Evolutionary conservation across 305 asterid genomes (phyloP).

Genomic region (Solanum chacoense): DNA sequence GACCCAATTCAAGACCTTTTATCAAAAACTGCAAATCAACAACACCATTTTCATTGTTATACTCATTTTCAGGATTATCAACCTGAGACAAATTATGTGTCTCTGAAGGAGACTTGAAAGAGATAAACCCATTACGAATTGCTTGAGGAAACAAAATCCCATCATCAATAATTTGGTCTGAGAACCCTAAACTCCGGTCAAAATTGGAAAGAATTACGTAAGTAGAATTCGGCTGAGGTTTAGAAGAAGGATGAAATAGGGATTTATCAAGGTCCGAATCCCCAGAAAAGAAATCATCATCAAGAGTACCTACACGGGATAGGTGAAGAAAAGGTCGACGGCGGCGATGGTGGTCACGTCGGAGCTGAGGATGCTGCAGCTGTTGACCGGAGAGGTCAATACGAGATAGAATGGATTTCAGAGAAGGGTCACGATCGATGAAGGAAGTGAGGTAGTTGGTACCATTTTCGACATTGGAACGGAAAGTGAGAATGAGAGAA

Average conservation of each 20-base stretch:
- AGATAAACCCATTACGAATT: conserved; percentile 34
- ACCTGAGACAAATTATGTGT: not conserved
- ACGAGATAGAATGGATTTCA: conserved; percentile 68
- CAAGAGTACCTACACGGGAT: conserved; percentile 48
- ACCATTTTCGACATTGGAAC: conserved; percentile 63
- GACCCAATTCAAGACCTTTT: conserved; percentile 64
- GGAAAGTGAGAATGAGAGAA: conserved; percentile 63
- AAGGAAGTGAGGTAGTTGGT: conserved; percentile 67
- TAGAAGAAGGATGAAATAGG: conserved; percentile 34
- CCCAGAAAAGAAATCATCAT: conserved; percentile 86
- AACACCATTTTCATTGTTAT: conserved; percentile 12
- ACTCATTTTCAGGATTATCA: not conserved
- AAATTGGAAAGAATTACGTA: conserved; percentile 33
- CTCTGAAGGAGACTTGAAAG: conserved; percentile 31
- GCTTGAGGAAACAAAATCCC: conserved; percentile 32
- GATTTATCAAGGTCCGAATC: conserved; percentile 77
- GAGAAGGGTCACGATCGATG: conserved; percentile 59
- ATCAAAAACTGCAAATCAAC: conserved; percentile 58
- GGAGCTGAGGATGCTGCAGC: conserved; percentile 15
- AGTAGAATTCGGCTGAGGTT: conserved; percentile 35
- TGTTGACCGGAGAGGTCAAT: conserved; percentile 47
- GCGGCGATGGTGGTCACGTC: conserved; percentile 36
- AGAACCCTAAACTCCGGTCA: conserved; percentile 34
- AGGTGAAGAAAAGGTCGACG: conserved; percentile 39
- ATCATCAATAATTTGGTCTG: conserved; percentile 34